Evolutionary conservation across 179 eudicot species (phyloP).

Genomic region (Amaranthus tricolor): DNA sequence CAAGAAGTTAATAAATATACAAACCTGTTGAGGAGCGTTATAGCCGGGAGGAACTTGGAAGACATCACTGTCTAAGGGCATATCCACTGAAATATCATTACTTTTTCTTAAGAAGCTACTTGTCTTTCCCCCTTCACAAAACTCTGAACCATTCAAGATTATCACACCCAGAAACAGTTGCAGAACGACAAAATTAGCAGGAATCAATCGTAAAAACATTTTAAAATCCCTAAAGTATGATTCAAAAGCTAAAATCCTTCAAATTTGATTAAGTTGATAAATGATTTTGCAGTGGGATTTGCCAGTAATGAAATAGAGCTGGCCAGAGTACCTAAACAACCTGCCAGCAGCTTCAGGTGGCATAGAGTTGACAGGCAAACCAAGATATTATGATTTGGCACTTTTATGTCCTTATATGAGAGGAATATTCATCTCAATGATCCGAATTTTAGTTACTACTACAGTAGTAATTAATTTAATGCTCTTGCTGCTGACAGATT

Average conservation of each 20-base stretch:
- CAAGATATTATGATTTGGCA: conserved; percentile 4
- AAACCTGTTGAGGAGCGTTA: conserved; percentile 43
- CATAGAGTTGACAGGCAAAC: not conserved
- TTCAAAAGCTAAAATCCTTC: not conserved
- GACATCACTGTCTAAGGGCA: conserved; percentile 37
- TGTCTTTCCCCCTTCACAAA: conserved; percentile 33
- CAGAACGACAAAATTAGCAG: conserved; percentile 10
- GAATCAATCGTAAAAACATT: conserved; percentile 27
- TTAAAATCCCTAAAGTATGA: not conserved
- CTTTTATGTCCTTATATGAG: conserved; percentile 1
- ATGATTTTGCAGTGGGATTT: conserved; percentile 12
- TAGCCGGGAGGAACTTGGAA: conserved; percentile 35
- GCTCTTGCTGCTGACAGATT: too few relatives aligned
- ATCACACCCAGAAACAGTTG: conserved; percentile 9
- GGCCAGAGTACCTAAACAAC: not conserved
- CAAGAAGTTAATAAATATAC: not conserved
- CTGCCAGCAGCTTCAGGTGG: not conserved
- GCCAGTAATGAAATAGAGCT: not conserved
- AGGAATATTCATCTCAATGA: conserved; percentile 13
- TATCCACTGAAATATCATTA: conserved; percentile 27
- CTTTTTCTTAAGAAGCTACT: conserved; percentile 29
- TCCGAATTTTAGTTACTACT: conserved; percentile 4
- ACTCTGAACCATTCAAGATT: conserved; percentile 20
- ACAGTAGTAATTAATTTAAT: not conserved
- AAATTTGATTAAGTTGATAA: not conserved